A percentile compares a stretch with the other conserved stretches of the same genome.
Conservation (phyloP, 306 rosid species). For the Prunus davidiana region DNA sequence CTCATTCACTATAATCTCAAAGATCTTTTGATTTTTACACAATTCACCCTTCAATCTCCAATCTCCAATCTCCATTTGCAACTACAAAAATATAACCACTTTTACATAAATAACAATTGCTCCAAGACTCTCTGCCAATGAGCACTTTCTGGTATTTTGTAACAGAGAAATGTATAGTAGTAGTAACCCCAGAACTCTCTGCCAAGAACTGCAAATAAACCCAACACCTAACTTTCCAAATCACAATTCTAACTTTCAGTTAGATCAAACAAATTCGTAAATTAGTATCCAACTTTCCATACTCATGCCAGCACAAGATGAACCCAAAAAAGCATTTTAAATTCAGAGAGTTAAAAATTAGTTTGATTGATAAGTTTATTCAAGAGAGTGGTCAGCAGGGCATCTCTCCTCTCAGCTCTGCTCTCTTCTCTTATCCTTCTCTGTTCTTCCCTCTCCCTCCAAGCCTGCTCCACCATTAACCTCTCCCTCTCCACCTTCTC, state of each 20-base stretch:
- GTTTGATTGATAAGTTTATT: slow-evolving; percentile 60
- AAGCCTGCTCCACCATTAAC: slow-evolving; percentile 58
- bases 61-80: not conserved
- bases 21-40: not conserved
- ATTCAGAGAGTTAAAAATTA: slow-evolving; percentile 16
- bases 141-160: too few species aligned
- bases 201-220: not conserved
- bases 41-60: not conserved
- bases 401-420: slow-evolving; percentile 80
- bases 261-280: too few species aligned
- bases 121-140: not conserved
- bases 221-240: not conserved
- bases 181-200: not conserved
- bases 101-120: not conserved
- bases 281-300: too few species aligned
- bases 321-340: slow-evolving; percentile 4
- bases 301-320: not conserved
- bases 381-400: slow-evolving; percentile 67
- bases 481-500: slow-evolving; percentile 81
- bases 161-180: not conserved
- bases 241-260: not conserved
- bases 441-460: slow-evolving; percentile 94
- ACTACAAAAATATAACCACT: not conserved
- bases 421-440: slow-evolving; percentile 74
- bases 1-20: not conserved